These are phyloP conservation scores for Rosa multiflora DNA, from an alignment of 306 rosid species.

Conservation along the genomic window DNA sequence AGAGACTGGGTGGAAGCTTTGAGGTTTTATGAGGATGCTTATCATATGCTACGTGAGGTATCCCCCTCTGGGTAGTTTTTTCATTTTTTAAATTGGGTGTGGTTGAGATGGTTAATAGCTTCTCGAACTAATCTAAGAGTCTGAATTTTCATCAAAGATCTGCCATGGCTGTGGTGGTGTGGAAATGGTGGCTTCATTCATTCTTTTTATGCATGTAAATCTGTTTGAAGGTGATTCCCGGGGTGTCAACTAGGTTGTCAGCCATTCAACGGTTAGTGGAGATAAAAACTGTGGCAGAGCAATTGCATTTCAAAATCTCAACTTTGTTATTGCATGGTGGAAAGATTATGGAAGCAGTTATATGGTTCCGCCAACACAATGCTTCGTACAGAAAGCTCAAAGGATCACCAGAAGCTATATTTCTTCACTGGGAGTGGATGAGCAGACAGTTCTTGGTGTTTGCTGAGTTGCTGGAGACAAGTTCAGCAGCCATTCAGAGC, in stretches of 20 bases:
- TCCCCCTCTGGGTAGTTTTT: neutral
- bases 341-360: constrained; percentile 77
- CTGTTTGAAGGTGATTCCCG: constrained; percentile 58
- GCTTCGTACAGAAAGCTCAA: constrained; percentile 64
- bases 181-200: neutral
- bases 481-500: constrained; percentile 51
- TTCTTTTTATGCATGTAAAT: constrained; percentile 21
- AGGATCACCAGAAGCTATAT: constrained; percentile 77
- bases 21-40: constrained; percentile 88
- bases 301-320: constrained; percentile 80
- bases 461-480: constrained; percentile 88
- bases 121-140: neutral
- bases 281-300: constrained; percentile 82
- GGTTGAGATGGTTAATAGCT: constrained; percentile 1
- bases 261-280: constrained; percentile 82
- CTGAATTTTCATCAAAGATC: no score
- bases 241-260: constrained; percentile 70
- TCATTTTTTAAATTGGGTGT: neutral
- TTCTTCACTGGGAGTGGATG: constrained; percentile 99
- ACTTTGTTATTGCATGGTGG: constrained; percentile 92
- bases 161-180: neutral
- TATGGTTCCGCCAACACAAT: constrained; percentile 81
- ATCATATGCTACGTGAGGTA: constrained; percentile 85
- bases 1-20: constrained; percentile 93
- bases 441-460: constrained; percentile 92